Percentiles rank a stretch among this genome's conserved stretches.
phyloP scores from a whole-genome alignment of 441 rosid species.

The Jatropha podagrica region DNA sequence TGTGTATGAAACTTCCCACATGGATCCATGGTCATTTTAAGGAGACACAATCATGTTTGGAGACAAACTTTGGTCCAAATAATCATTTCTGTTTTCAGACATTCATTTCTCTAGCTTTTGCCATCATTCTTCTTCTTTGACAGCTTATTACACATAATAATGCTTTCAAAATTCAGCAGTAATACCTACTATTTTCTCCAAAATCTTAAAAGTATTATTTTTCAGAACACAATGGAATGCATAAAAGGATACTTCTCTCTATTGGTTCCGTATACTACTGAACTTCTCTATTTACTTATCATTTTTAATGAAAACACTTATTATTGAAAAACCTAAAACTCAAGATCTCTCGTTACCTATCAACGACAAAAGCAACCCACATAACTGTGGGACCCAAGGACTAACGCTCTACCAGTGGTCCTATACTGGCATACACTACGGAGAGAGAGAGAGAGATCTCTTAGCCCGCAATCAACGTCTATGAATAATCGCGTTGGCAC shows the following conservation, averaged over 20 bases:
- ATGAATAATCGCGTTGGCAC: neutral
- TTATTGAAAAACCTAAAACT: too few species aligned
- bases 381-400: too few species aligned
- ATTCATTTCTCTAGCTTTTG: neutral
- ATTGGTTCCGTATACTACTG: too few species aligned
- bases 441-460: too few species aligned
- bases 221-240: too few species aligned
- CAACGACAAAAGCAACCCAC: too few species aligned
- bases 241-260: too few species aligned
- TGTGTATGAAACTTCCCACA: neutral
- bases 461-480: constrained; percentile 2
- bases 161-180: neutral
- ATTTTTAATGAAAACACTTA: too few species aligned
- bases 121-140: neutral
- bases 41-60: constrained; percentile 4
- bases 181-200: neutral
- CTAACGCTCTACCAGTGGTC: too few species aligned
- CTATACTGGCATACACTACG: neutral
- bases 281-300: too few species aligned
- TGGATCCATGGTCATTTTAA: neutral
- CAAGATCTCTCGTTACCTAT: too few species aligned
- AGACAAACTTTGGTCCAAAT: neutral
- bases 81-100: neutral
- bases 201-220: too few species aligned
- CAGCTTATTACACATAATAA: neutral